A percentile compares a stretch with the other conserved stretches of the same genome.
Evolutionary conservation across 2,329 filamentous ascomycete species (phyloP).

Genomic region (Colletotrichum filicis): DNA sequence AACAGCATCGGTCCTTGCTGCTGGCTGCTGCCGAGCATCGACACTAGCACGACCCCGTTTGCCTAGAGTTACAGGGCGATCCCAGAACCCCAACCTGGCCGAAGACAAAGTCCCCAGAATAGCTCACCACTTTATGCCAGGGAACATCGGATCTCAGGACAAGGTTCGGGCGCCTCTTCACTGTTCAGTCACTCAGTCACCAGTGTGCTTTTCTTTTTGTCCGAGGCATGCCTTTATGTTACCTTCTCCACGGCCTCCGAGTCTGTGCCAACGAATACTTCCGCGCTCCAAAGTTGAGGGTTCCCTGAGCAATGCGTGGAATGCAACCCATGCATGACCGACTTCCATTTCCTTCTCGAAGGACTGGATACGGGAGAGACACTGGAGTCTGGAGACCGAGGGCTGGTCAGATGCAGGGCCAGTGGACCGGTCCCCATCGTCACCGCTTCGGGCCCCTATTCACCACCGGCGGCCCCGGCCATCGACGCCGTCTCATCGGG

Average conservation of each 20-base stretch:
- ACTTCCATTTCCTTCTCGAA: constrained; percentile 31
- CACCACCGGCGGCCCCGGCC: constrained; percentile 28
- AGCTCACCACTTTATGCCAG: constrained; percentile 8
- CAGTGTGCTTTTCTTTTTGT: background rate
- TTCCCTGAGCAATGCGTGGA: background rate
- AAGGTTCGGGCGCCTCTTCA: background rate
- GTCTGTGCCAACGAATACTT: constrained; percentile 8
- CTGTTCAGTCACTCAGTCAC: background rate
- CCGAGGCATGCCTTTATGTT: background rate
- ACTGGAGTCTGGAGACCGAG: background rate
- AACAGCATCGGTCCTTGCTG: constrained; percentile 15
- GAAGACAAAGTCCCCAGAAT: constrained; percentile 13
- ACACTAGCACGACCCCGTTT: constrained; percentile 15
- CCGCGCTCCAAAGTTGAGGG: constrained; percentile 5
- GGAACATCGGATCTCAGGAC: constrained; percentile 1
- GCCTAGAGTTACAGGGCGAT: constrained; percentile 15
- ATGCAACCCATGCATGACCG: constrained; percentile 3
- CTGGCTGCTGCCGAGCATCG: constrained; percentile 25
- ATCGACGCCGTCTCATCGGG: constrained; percentile 17
- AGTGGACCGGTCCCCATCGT: constrained; percentile 16
- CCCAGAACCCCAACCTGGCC: constrained; percentile 19
- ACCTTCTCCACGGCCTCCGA: background rate
- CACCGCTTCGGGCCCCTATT: constrained; percentile 29
- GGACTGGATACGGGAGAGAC: constrained; percentile 5
- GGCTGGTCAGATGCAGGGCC: background rate